Evolutionary conservation across 805 yeast species (phyloP), one percentile per base, ranked within the genome.

Genomic region (Lachancea thermotolerans): DNA sequence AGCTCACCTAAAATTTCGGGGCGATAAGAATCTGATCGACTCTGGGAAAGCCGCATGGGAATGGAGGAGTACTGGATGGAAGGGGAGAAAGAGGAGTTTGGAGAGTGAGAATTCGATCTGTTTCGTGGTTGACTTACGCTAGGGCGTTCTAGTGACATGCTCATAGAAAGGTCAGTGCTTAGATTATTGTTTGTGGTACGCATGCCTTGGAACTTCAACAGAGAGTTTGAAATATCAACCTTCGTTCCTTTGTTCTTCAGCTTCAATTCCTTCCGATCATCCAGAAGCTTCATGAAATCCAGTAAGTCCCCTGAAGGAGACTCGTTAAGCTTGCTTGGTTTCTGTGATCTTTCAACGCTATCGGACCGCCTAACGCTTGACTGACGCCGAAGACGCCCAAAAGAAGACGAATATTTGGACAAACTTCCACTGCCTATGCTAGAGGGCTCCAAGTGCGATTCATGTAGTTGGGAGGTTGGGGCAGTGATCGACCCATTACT

Each of bases 251-350:
- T 32, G 15, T 46, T 55, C 49, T 52, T 54, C 2, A 59, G 21
- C 16, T 75, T 69, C 18, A 79, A 62, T 36, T 78, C 85, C 8
- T 73, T 69, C 53, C 78, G 79, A 38, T 78, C 76, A 51, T 85
- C 93, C 37, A 85, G 76, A 72, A 83, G 69, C 50, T 75, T 71
- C 38, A 85, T 83, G 67, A 85, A 85, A 41, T 82, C 85, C 47
- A 82, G 73, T 15, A 85, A 69, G 51, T 80, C 86, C 45, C 58
- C 58, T 16, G 55, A 48, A 32, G 53, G 52, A 55, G 49, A 71
- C 50, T 39, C 72, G 64, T 57, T 49, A 14, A 56, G 49, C 5
- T 62, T 60, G 10, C 46, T 49, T 2, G 52, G 46, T 44, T 45
- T 57, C 8, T 39, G 31, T 1, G 59, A 56, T 29, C 54, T 56